Percentiles rank a stretch among this genome's conserved stretches.
phyloP scores from a whole-genome alignment of 2,329 filamentous ascomycete genomes.

The Claviceps lovelessii region DNA sequence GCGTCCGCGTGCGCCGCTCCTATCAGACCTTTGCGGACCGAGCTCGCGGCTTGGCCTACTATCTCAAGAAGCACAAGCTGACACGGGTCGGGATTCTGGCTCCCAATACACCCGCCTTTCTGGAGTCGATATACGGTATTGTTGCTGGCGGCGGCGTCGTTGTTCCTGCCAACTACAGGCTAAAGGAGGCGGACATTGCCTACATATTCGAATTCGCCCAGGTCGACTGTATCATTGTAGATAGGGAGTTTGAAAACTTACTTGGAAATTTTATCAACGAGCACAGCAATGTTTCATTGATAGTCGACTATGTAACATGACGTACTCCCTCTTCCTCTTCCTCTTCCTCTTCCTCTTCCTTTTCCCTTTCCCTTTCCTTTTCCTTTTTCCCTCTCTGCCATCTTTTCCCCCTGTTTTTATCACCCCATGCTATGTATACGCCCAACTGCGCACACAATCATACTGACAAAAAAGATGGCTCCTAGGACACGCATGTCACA shows the following conservation, averaged over 20 bases:
- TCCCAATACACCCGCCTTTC: constrained; percentile 87
- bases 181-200: constrained; percentile 71
- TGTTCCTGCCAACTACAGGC: constrained; percentile 47
- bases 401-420: no score
- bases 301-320: constrained; percentile 50
- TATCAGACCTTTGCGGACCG: constrained; percentile 78
- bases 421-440: neutral
- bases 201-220: constrained; percentile 87
- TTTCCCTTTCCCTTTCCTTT: no score
- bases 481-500: constrained; percentile 61
- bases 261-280: constrained; percentile 49
- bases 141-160: constrained; percentile 67
- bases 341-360: no score
- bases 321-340: neutral
- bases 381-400: no score
- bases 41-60: constrained; percentile 78
- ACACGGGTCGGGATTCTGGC: constrained; percentile 72
- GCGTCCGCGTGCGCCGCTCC: constrained; percentile 55
- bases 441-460: no score
- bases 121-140: constrained; percentile 81
- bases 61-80: constrained; percentile 57
- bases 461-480: neutral
- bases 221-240: constrained; percentile 75
- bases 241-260: constrained; percentile 61
- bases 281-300: constrained; percentile 51